Evolutionary conservation across 176 grass and related monocot genomes (phyloP).

Genomic region (Musa beccarii): DNA sequence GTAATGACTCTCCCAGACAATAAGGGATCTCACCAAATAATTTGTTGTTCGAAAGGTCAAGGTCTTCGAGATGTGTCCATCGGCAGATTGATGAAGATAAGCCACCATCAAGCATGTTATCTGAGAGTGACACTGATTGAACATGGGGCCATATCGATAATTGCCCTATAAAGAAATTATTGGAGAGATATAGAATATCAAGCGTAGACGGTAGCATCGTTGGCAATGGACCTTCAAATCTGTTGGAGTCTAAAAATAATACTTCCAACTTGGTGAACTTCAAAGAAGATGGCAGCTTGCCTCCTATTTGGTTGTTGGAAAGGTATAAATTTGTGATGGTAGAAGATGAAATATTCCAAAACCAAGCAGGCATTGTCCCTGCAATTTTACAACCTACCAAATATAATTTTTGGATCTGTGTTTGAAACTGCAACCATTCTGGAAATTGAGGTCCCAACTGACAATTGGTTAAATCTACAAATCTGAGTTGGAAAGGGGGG

Average conservation of each 20-base stretch:
- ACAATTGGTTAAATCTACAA: neutral
- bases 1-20: neutral
- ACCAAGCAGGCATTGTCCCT: slow-evolving; percentile 18
- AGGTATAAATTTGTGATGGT: neutral
- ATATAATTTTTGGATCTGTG: too few species aligned
- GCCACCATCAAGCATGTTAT: too few species aligned
- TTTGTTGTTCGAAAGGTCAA: too few species aligned
- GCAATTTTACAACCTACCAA: neutral
- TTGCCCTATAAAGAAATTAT: too few species aligned
- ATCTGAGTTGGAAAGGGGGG: neutral
- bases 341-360: slow-evolving; percentile 30
- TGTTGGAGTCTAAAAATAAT: neutral
- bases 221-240: neutral
- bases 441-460: slow-evolving; percentile 20
- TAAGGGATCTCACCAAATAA: neutral
- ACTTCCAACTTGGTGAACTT: neutral
- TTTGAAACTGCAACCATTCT: slow-evolving; percentile 7
- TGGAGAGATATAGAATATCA: too few species aligned
- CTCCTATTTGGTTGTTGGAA: neutral
- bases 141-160: too few species aligned
- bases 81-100: too few species aligned
- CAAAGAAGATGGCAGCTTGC: neutral
- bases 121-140: accelerated
- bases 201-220: neutral
- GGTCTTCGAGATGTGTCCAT: too few species aligned